phyloP scores from a whole-genome alignment of 176 grass and related monocot genomes.

The Musa acuminata region DNA sequence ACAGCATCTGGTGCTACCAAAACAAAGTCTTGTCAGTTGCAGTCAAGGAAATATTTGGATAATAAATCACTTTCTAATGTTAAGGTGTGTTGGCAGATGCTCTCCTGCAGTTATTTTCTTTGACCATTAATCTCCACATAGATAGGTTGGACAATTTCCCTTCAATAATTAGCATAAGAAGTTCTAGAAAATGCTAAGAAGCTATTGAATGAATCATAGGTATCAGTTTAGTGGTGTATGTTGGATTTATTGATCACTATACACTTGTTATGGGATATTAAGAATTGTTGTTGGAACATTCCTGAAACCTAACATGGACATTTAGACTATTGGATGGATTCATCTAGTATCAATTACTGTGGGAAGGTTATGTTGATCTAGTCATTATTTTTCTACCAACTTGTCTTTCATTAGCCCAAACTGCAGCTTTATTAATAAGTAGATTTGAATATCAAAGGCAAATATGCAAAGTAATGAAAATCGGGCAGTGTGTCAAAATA shows the following conservation, averaged over 20 bases:
- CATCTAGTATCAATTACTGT: background rate
- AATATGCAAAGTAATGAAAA: background rate
- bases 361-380: background rate
- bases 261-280: background rate
- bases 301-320: background rate
- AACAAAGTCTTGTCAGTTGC: background rate
- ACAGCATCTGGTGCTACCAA: background rate
- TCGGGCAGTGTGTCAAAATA: background rate
- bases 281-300: background rate
- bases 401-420: background rate
- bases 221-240: background rate
- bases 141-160: background rate
- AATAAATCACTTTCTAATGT: background rate
- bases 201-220: conserved; percentile 1
- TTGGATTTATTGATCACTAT: background rate
- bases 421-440: background rate
- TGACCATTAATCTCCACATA: background rate
- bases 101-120: conserved; percentile 1
- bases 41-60: background rate
- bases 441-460: background rate
- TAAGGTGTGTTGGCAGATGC: background rate
- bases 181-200: background rate
- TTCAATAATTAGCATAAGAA: background rate
- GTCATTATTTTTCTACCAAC: background rate
- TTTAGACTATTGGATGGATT: background rate